A percentile compares a stretch with the other conserved stretches of the same genome.
phyloP scores from a whole-genome alignment of 208 protist genomes.

The Trypanosoma congolense region DNA sequence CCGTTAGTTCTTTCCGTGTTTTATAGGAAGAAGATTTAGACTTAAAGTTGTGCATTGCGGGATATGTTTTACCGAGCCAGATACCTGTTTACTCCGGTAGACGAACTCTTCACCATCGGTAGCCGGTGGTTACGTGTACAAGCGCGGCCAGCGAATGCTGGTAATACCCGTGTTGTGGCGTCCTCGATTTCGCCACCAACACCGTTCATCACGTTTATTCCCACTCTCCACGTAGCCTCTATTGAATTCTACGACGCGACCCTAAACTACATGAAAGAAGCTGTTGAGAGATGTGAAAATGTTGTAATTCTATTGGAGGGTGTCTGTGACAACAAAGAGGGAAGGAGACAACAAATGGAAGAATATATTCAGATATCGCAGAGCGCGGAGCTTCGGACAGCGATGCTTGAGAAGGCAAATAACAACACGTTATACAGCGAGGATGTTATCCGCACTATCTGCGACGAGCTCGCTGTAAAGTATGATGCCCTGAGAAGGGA shows the following conservation, averaged over 20 bases:
- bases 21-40: too few species aligned
- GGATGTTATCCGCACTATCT: slow-evolving; percentile 69
- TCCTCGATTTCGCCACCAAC: neutral
- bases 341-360: slow-evolving; percentile 65
- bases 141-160: slow-evolving; percentile 31
- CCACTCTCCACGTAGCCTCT: slow-evolving; percentile 80
- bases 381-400: slow-evolving; percentile 35
- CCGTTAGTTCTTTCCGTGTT: too few species aligned
- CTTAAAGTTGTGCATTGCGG: slow-evolving; percentile 20
- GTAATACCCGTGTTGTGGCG: slow-evolving; percentile 24
- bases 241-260: slow-evolving; percentile 82
- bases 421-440: slow-evolving; percentile 74
- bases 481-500: slow-evolving; percentile 45
- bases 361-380: slow-evolving; percentile 73
- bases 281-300: slow-evolving; percentile 51
- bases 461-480: slow-evolving; percentile 68
- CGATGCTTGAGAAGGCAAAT: slow-evolving; percentile 66
- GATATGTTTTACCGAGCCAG: slow-evolving; percentile 31
- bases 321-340: slow-evolving; percentile 76
- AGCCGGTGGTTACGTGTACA: slow-evolving; percentile 77
- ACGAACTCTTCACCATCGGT: slow-evolving; percentile 75
- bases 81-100: slow-evolving; percentile 44
- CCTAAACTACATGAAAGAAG: slow-evolving; percentile 77
- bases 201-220: slow-evolving; percentile 78
- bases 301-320: slow-evolving; percentile 83